phyloP scores from a whole-genome alignment of 495 filamentous ascomycete species.

The Daldinia vernicosa region DNA sequence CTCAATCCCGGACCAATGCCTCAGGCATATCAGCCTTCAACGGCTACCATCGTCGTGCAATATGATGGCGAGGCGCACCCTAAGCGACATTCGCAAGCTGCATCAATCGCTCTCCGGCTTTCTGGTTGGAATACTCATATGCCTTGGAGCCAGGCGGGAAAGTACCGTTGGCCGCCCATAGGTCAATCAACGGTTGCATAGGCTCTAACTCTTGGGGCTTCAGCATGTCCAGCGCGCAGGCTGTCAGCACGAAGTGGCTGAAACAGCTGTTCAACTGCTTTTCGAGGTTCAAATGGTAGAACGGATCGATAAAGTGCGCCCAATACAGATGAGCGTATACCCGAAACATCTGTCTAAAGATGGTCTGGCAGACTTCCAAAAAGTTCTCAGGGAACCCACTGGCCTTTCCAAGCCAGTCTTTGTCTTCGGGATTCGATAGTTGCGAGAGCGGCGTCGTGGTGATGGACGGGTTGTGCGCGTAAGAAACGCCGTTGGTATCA shows the following conservation, averaged over 20 bases:
- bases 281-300: constrained; percentile 83
- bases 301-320: constrained; percentile 81
- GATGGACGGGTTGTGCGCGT: constrained; percentile 64
- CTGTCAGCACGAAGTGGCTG: constrained; percentile 89
- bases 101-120: constrained; percentile 53
- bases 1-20: background rate
- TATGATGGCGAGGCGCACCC: constrained; percentile 5
- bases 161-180: constrained; percentile 85
- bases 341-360: constrained; percentile 97
- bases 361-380: constrained; percentile 84
- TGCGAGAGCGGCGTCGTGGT: constrained; percentile 69
- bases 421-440: constrained; percentile 64
- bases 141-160: constrained; percentile 76
- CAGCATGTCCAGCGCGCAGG: constrained; percentile 82
- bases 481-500: constrained; percentile 66
- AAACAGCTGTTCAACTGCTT: constrained; percentile 95
- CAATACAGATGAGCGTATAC: constrained; percentile 93
- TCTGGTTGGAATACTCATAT: constrained; percentile 64
- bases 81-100: constrained; percentile 50
- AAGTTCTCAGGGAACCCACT: constrained; percentile 89
- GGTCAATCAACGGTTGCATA: constrained; percentile 90
- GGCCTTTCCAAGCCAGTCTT: constrained; percentile 84
- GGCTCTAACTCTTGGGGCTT: constrained; percentile 87
- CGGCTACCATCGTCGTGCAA: constrained; percentile 4
- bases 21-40: background rate